Evolutionary conservation across 1,284 basidiomycete species (phyloP).

Genomic region (Porogramme epimiltina): DNA sequence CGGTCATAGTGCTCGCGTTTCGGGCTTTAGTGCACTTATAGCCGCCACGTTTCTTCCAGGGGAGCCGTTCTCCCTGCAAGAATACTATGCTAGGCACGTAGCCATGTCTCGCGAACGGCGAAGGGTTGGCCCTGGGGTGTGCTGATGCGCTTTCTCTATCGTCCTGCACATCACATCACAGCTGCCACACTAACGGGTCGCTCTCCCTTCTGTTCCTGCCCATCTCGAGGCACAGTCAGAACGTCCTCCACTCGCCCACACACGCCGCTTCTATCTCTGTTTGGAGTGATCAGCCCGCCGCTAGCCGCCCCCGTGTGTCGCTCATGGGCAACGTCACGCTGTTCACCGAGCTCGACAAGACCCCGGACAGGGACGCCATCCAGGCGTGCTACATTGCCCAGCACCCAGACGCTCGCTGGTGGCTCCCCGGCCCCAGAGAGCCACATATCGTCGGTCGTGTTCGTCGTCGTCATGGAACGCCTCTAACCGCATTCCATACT

Average conservation of each 20-base stretch:
- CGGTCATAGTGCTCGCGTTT: conserved; percentile 6
- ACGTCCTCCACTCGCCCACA: conserved; percentile 47
- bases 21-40: not conserved
- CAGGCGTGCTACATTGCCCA: conserved; percentile 46
- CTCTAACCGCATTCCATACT: conserved; percentile 11
- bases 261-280: conserved; percentile 58
- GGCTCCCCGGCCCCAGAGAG: conserved; percentile 51
- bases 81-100: conserved; percentile 52
- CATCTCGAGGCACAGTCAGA: conserved; percentile 61
- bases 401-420: conserved; percentile 52
- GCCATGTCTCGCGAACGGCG: not conserved
- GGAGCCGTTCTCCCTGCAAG: conserved; percentile 61
- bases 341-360: conserved; percentile 33
- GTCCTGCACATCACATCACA: conserved; percentile 24
- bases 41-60: conserved; percentile 35
- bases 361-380: conserved; percentile 37
- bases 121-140: too few species aligned
- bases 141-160: too few species aligned
- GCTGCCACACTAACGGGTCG: conserved; percentile 61
- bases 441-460: conserved; percentile 44
- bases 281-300: conserved; percentile 42
- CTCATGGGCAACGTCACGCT: conserved; percentile 57
- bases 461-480: conserved; percentile 1
- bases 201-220: conserved; percentile 64
- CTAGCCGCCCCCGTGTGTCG: conserved; percentile 51